phyloP scores from a whole-genome alignment of 2,329 filamentous ascomycete genomes.

The Microsporum ferrugineum region DNA sequence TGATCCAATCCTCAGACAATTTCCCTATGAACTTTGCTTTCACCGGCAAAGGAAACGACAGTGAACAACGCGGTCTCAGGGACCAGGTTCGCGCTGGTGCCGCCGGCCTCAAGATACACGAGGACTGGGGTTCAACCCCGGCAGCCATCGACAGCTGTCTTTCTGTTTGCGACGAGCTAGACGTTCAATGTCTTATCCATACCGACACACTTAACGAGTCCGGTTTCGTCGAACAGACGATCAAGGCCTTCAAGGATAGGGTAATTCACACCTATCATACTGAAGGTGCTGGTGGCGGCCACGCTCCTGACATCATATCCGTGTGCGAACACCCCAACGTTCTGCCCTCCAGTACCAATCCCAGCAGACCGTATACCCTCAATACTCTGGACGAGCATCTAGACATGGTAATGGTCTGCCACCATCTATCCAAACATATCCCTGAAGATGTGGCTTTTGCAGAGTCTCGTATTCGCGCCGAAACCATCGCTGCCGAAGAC shows the following conservation, averaged over 20 bases:
- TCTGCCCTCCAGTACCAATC: conserved; percentile 81
- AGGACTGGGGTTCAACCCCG: conserved; percentile 90
- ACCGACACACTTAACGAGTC: conserved; percentile 95
- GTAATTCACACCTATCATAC: conserved; percentile 97
- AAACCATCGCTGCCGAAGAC: conserved; percentile 94
- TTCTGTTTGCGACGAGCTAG: conserved; percentile 74
- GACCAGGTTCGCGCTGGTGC: conserved; percentile 76
- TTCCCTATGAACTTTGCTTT: conserved; percentile 82
- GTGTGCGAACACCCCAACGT: conserved; percentile 85
- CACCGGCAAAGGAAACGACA: conserved; percentile 89
- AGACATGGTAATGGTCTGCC: conserved; percentile 98
- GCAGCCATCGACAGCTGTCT: conserved; percentile 84
- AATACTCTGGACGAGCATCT: conserved; percentile 95
- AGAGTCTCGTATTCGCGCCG: conserved; percentile 83
- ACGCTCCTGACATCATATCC: conserved; percentile 90
- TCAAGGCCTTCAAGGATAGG: conserved; percentile 71
- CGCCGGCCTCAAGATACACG: conserved; percentile 84
- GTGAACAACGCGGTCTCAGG: conserved; percentile 54
- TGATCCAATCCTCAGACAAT: conserved; percentile 75
- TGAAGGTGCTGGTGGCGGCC: conserved; percentile 86
- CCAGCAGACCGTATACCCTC: conserved; percentile 75
- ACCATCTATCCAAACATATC: conserved; percentile 84
- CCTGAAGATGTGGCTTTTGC: conserved; percentile 94
- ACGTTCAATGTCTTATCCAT: conserved; percentile 88
- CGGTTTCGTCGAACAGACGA: conserved; percentile 88